These are phyloP conservation scores for Carex myosuroides DNA, from an alignment of 176 grass and related monocot genomes.

Conservation along the genomic window DNA sequence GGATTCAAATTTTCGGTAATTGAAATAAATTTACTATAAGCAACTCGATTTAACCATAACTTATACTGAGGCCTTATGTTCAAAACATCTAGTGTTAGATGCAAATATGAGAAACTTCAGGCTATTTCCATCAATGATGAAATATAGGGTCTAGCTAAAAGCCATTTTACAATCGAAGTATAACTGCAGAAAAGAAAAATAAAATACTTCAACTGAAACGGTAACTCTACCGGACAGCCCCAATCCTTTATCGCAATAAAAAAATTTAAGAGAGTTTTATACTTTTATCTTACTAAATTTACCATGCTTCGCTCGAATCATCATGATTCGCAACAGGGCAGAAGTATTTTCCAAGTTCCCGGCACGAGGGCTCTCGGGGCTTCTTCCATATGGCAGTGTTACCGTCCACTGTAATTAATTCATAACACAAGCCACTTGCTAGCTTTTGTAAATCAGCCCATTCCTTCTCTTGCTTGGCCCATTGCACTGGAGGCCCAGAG, in stretches of 20 bases:
- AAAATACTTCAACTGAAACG: not conserved
- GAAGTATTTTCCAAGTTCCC: slow-evolving; percentile 49
- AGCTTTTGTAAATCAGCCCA: slow-evolving; percentile 61
- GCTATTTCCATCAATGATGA: not conserved
- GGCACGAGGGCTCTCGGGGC: slow-evolving; percentile 38
- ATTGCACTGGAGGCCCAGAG: slow-evolving; percentile 74
- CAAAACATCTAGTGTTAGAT: not conserved
- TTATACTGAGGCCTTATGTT: not conserved
- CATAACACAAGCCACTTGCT: slow-evolving; percentile 53
- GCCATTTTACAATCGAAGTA: not conserved
- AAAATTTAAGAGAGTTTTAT: not conserved
- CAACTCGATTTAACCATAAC: not conserved
- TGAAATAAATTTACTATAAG: not conserved
- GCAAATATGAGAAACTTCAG: not conserved
- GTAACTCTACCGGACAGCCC: not conserved
- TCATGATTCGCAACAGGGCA: slow-evolving; percentile 43
- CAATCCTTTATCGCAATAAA: not conserved
- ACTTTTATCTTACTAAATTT: slow-evolving; percentile 16
- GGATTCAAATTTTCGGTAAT: not conserved
- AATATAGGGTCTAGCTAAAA: not conserved
- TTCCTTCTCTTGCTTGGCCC: slow-evolving; percentile 76
- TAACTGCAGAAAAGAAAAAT: not conserved
- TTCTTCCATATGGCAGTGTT: slow-evolving; percentile 95
- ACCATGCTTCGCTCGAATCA: slow-evolving; percentile 88
- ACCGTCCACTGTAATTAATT: slow-evolving; percentile 58